Base-by-base conservation (phyloP, 148 eudicot species). In the Cornus controversa region DNA sequence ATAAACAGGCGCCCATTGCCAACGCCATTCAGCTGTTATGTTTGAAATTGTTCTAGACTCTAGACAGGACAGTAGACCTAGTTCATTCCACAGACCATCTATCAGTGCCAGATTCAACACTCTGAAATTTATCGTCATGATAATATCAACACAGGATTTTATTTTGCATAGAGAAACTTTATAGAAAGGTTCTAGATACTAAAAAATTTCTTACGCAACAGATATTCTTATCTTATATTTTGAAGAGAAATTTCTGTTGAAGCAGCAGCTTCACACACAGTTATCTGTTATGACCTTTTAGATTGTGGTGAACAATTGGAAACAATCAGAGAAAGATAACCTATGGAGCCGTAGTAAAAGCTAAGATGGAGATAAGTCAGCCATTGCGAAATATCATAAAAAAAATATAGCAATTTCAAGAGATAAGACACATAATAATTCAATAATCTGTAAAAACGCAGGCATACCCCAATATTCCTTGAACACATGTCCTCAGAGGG, bases 391-490 rank as follows among this genome's bases (percentile, higher is more conserved):
- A 57, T 34, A 14, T 53, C 28, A 16, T 8, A 36, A 37, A 67
- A n/a, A 27, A 34, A 75, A 53, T 23, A 66, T 45, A 34, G 57
- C 57, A 50, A 50, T 50, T 13, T 6, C 10, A 40, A 40, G 0
- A 40, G 45, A 40, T 40, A 36, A 2, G 37, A 2, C 37, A 36
- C 37, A 36, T 36, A 40, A 40, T 40, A 40, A 40, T 11, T 50
- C 57, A 15, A 50, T 50, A 50, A 50, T 50, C 57, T 24, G 60
- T 53, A 31, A 78, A 36, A 69, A 62, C 4, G 53, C 5, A 71
- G 65, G 22, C 82, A 14, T 90, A 92, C 97, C 85, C 75, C 89
- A 63, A 69, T 80, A 68, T 78, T 82, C 77, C 80, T 82, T 24
- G 86, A 77, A 72, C 40, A 73, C 53, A 73, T 83, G 77, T 74